These are phyloP conservation scores for Penicillium sclerotiorum DNA, from an alignment of 2,329 filamentous ascomycete species.

Conservation along the genomic window DNA sequence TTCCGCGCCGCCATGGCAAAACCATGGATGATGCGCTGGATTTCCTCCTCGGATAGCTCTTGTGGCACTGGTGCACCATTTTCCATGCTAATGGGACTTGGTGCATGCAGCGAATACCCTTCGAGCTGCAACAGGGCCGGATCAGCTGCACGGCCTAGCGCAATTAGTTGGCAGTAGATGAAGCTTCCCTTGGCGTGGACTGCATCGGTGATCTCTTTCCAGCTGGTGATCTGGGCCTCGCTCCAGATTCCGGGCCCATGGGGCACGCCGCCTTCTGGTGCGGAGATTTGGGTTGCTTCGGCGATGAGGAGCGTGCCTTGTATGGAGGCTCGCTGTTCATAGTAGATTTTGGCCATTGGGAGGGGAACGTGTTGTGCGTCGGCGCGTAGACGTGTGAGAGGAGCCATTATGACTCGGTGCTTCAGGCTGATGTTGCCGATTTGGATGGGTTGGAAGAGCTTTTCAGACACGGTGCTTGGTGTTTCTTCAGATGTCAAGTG, in stretches of 20 bases:
- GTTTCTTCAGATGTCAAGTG: too few relatives aligned
- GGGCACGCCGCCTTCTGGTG: slow-evolving; percentile 49
- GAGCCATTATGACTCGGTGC: slow-evolving; percentile 57
- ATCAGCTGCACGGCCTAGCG: slow-evolving; percentile 58
- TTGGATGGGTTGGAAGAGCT: slow-evolving; percentile 38
- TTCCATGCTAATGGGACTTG: slow-evolving; percentile 12
- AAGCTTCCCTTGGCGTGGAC: slow-evolving; percentile 64
- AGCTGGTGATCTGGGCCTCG: slow-evolving; percentile 58
- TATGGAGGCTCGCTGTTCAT: slow-evolving; percentile 54
- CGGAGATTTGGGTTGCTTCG: slow-evolving; percentile 57
- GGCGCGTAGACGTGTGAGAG: slow-evolving; percentile 56
- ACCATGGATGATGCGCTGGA: slow-evolving; percentile 41
- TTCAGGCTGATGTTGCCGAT: slow-evolving; percentile 44
- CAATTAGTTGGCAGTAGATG: slow-evolving; percentile 65
- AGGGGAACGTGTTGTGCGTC: slow-evolving; percentile 52
- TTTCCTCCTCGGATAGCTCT: slow-evolving; percentile 27
- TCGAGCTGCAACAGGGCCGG: slow-evolving; percentile 27
- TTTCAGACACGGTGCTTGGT: too few relatives aligned
- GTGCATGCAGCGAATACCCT: slow-evolving; percentile 16
- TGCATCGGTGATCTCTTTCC: slow-evolving; percentile 61
- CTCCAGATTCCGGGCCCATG: slow-evolving; percentile 61
- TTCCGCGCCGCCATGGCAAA: slow-evolving; percentile 48
- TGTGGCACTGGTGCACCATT: background rate
- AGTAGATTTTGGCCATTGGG: slow-evolving; percentile 51
- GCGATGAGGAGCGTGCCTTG: slow-evolving; percentile 60